Base-by-base conservation (phyloP, 768 basidiomycete species). In the Calvatia gigantea region DNA sequence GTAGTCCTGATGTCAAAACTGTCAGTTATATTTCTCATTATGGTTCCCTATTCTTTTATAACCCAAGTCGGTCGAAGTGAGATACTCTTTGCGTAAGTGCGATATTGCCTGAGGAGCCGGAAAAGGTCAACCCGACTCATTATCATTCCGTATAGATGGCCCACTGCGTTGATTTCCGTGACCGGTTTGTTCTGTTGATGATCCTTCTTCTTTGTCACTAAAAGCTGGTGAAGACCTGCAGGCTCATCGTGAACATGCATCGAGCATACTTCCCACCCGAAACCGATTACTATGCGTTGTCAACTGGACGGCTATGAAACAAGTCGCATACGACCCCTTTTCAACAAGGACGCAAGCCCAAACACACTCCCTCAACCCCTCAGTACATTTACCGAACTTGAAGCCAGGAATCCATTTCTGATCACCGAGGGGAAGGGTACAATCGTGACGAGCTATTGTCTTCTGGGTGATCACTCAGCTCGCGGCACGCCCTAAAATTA, bases 181-280 rank as follows among this genome's bases (percentile, higher is more conserved):
- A 23, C 21, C 29, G 48, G 48, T 50, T 11, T 21, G 35, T 28
- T 49, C 21, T 27, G 12, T 37, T 14, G 12, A 12, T 12, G 35
- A n/a, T 1, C 35, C 12, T 37, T 14, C 35, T 37, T n/a, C 35
- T 4, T 14, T 37, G 9, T 37, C 14, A n/a, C 35, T 37, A 2
- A 37, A 12, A n/a, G 14, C 12, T 37, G 4, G 35, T 14, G 11
- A 8, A 57, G 56, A 52, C 56, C 6, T 57, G 56, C 43, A 31
- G 56, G n/a, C 25, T 57, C 14, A 57, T 57, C 23, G 29, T 51
- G 19, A 57, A 57, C 44, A 51, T 52, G 42, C 54, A 47, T 14
- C 33, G 37, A 15, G 35, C 28, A 4, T 23, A 37, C 48, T 6
- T 37, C 14, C 35, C 35, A 37, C 14, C 7, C 5, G 35, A 37